Conservation (phyloP, 2,329 filamentous ascomycete genomes). For the Drechslerella coelobrocha region DNA sequence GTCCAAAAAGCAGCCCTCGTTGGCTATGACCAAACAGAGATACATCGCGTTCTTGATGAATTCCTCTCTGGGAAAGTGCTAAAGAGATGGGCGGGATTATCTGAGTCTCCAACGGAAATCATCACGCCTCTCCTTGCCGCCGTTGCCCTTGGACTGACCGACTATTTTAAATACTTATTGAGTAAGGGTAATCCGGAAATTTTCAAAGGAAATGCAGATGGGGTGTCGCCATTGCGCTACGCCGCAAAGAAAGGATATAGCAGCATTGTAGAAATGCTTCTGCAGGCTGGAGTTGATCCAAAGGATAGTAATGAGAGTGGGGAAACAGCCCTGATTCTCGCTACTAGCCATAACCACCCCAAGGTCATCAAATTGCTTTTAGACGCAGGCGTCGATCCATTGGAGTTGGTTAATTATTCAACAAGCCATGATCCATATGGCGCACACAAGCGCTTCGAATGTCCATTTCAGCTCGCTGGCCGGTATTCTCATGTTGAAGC, state of each 20-base stretch:
- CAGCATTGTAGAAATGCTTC: constrained; percentile 17
- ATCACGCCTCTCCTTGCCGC: background rate
- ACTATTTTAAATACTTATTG: constrained; percentile 51
- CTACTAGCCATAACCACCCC: constrained; percentile 56
- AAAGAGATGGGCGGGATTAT: background rate
- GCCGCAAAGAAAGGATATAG: constrained; percentile 30
- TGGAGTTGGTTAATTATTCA: constrained; percentile 28
- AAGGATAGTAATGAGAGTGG: constrained; percentile 54
- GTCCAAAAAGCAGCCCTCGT: constrained; percentile 5
- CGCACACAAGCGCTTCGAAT: background rate
- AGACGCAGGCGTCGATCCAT: constrained; percentile 57
- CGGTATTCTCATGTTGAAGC: constrained; percentile 48
- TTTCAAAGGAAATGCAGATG: constrained; percentile 45
- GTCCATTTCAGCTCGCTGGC: constrained; percentile 13
- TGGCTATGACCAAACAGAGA: constrained; percentile 10
- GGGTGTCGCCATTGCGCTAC: constrained; percentile 37
- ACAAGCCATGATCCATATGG: background rate
- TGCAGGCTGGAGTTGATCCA: constrained; percentile 54
- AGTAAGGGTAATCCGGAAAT: constrained; percentile 49
- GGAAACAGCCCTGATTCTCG: constrained; percentile 57
- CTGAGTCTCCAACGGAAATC: background rate
- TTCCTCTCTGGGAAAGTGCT: background rate
- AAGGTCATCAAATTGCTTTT: constrained; percentile 56
- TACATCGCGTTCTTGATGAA: constrained; percentile 2
- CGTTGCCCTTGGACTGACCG: constrained; percentile 12